phyloP scores from a whole-genome alignment of 176 grass and related monocot genomes.

The Cymbopogon citratus region DNA sequence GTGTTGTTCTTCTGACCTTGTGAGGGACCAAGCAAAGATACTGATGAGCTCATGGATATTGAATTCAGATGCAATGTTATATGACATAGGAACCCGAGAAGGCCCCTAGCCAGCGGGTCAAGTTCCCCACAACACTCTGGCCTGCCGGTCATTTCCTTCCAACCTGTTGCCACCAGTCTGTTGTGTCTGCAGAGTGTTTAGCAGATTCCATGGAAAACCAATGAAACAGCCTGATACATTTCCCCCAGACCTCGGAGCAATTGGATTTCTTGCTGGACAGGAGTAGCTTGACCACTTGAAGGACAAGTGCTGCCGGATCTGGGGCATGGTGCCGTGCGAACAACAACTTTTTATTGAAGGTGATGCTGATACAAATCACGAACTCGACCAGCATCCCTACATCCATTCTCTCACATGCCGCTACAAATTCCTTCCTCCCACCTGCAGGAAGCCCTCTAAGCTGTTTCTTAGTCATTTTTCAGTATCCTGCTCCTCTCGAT shows the following conservation, averaged over 20 bases:
- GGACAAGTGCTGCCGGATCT: background rate
- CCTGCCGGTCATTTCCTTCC: slow-evolving; percentile 20
- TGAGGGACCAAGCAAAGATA: slow-evolving; percentile 19
- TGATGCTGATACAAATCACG: background rate
- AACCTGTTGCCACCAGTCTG: slow-evolving; percentile 21
- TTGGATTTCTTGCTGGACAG: background rate
- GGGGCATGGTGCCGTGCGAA: slow-evolving; percentile 15
- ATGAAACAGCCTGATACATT: slow-evolving; percentile 18
- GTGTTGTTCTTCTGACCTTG: background rate
- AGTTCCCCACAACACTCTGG: background rate
- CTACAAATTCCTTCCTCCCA: background rate
- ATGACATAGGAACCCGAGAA: slow-evolving; percentile 38
- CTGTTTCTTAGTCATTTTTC: background rate
- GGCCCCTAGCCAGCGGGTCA: background rate
- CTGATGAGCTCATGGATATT: slow-evolving; percentile 5
- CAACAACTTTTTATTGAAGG: background rate
- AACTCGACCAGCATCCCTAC: background rate
- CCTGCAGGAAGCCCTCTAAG: background rate
- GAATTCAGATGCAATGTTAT: slow-evolving; percentile 37
- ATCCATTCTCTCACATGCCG: slow-evolving; percentile 32
- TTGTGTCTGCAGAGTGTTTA: background rate
- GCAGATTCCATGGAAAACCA: background rate
- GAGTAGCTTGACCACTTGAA: no score
- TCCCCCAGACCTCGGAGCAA: background rate
- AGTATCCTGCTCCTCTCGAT: background rate